Evolutionary conservation across 768 basidiomycete genomes (phyloP), one percentile per base, ranked within the genome.

Genomic region (Leccinum fibrillosum): DNA sequence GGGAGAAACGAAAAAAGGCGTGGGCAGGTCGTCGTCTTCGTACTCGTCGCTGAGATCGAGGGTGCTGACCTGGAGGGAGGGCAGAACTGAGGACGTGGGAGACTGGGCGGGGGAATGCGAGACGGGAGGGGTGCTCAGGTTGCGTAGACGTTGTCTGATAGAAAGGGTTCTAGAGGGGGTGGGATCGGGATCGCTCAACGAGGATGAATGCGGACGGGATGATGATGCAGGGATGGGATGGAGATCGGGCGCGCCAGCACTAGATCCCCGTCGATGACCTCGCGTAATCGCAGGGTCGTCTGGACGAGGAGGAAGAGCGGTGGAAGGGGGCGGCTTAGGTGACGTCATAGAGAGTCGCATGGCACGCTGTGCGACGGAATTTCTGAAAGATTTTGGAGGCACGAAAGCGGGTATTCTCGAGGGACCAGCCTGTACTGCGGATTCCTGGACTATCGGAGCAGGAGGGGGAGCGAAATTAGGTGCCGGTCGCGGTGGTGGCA

Each of bases 401-500:
- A 63, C 44, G n/a, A 63, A 54, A 25, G 50, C 23, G 23, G 62
- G 45, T 1, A 49, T 35, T 12, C 34, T 32, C 55, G 52, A 60
- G 15, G 63, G 30, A 26, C 52, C 45, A 5, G 55, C 30, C n/a
- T 19, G 52, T 11, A 60, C 49, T 1, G 37, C 8, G 26, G 34
- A 63, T 49, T 65, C 62, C n/a, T 63, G 67, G 39, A 69, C 63
- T 35, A 62, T 66, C 4, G 89, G 89, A 7, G 88, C 84, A 50
- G 86, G 85, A 13, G 89, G 89, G 15, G 86, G 81, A 6, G 88
- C 86, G 51, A 80, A 80, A 26, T 80, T 86, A 0, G 90, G 89
- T 4, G 86, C 82, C 30, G 90, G 90, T 13, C 87, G 84, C 28
- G 84, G 87, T 17, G 89, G 90, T 3, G 89, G 88, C 69, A 88